Conservation (phyloP, 2,329 filamentous ascomycete species). For the Colletotrichum euphorbiae region DNA sequence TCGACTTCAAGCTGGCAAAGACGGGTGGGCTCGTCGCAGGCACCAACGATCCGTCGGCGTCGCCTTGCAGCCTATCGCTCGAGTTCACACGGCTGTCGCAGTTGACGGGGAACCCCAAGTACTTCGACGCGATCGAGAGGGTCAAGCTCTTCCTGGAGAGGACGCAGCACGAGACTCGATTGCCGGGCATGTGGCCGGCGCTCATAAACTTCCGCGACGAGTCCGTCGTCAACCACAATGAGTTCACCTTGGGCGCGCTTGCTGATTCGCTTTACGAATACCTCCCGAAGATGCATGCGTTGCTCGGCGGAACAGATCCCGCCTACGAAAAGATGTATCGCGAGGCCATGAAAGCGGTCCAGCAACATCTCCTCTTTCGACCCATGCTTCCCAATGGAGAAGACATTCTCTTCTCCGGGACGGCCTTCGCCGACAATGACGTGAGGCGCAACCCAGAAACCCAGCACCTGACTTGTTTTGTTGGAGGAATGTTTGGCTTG, state of each 20-base stretch:
- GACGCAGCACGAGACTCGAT: constrained; percentile 72
- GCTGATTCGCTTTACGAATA: constrained; percentile 58
- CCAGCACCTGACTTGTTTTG: constrained; percentile 63
- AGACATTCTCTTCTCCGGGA: constrained; percentile 69
- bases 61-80: constrained; percentile 73
- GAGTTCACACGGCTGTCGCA: constrained; percentile 81
- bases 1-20: constrained; percentile 35
- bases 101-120: constrained; percentile 77
- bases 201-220: constrained; percentile 69
- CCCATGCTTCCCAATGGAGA: constrained; percentile 73
- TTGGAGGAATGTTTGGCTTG: constrained; percentile 63
- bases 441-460: constrained; percentile 47
- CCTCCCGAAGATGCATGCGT: constrained; percentile 59
- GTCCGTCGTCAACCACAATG: constrained; percentile 47
- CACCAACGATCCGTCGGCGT: constrained; percentile 55
- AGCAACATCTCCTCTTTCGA: constrained; percentile 70
- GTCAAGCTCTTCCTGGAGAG: constrained; percentile 75
- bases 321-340: constrained; percentile 70
- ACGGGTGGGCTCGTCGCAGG: constrained; percentile 29
- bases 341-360: constrained; percentile 64
- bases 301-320: constrained; percentile 67
- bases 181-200: constrained; percentile 81
- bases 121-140: constrained; percentile 77
- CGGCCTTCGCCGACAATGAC: constrained; percentile 42
- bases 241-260: constrained; percentile 53